Conservation (phyloP, 2,329 filamentous ascomycete genomes). For the Aspergillus alliaceus region DNA sequence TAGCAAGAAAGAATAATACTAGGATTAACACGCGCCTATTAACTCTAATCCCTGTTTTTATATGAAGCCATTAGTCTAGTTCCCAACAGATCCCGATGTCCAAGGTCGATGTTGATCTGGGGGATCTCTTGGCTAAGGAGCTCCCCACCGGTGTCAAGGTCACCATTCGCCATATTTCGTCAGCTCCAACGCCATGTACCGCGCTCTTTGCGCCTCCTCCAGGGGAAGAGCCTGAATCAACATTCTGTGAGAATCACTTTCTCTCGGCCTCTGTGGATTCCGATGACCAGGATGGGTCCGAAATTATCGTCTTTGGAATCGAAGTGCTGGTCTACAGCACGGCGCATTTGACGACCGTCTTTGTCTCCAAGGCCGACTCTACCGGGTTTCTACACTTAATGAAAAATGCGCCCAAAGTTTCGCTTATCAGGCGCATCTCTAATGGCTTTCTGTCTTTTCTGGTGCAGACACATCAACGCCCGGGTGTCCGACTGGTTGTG, state of each 20-base stretch:
- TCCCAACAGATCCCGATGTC: constrained; percentile 17
- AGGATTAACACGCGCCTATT: not conserved
- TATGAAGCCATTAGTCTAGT: not conserved
- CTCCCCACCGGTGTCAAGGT: constrained; percentile 59
- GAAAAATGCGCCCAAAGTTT: constrained; percentile 61
- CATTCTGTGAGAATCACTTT: constrained; percentile 85
- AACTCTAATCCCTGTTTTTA: not conserved
- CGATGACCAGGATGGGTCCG: constrained; percentile 30
- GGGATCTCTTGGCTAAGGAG: constrained; percentile 51
- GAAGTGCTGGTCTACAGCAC: constrained; percentile 89
- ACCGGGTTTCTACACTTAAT: constrained; percentile 79
- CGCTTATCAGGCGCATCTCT: constrained; percentile 68
- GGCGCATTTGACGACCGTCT: constrained; percentile 76
- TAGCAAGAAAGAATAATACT: not conserved
- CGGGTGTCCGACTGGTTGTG: constrained; percentile 68
- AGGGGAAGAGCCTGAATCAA: constrained; percentile 69
- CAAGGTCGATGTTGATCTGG: constrained; percentile 37
- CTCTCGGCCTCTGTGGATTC: constrained; percentile 56
- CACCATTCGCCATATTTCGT: constrained; percentile 82
- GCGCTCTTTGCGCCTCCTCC: constrained; percentile 80
- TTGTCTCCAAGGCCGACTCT: constrained; percentile 95
- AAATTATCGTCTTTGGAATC: constrained; percentile 76
- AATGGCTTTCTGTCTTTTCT: constrained; percentile 76
- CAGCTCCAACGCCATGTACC: constrained; percentile 70
- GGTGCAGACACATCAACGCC: constrained; percentile 64